Percentiles rank a stretch among this genome's conserved stretches.
Conservation (phyloP, 2,329 filamentous ascomycete species). For the Neopestalotiopsis sp. region DNA sequence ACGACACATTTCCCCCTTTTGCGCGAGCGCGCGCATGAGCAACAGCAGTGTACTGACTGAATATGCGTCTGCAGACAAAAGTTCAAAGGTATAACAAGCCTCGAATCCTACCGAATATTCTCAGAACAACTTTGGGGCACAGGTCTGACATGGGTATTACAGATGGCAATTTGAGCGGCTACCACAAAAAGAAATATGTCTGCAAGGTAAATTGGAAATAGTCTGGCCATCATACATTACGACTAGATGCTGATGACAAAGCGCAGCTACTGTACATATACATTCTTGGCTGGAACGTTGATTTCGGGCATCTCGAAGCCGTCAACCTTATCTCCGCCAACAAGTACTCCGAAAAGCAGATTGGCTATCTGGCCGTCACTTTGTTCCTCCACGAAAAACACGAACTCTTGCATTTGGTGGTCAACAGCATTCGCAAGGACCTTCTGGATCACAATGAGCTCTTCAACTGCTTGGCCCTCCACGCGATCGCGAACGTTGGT, state of each 20-base stretch:
- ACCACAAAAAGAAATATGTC: constrained; percentile 99
- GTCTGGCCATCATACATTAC: constrained; percentile 17
- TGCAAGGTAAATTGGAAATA: constrained; percentile 73
- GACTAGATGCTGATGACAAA: constrained; percentile 29
- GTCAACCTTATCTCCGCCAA: constrained; percentile 96
- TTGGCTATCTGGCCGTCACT: constrained; percentile 96
- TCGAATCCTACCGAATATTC: not conserved
- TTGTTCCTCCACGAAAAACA: constrained; percentile 97
- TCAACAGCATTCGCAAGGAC: constrained; percentile 98
- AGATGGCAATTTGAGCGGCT: constrained; percentile 90
- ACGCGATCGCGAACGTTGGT: constrained; percentile 97
- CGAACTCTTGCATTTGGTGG: constrained; percentile 92
- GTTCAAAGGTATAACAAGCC: constrained; percentile 74
- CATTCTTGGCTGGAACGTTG: constrained; percentile 98
- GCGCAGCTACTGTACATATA: constrained; percentile 92
- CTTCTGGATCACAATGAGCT: constrained; percentile 93
- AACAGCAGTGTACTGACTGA: constrained; percentile 3
- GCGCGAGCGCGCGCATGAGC: constrained; percentile 8
- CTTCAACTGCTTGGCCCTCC: constrained; percentile 94
- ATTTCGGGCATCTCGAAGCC: constrained; percentile 97
- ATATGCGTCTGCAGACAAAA: constrained; percentile 68
- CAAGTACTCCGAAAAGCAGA: constrained; percentile 99
- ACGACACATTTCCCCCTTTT: constrained; percentile 5
- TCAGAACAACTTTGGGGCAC: not conserved
- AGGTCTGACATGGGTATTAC: constrained; percentile 32